Base-by-base conservation (phyloP, 1,139 yeast species). In the Sugiyamaella grinbergsii region DNA sequence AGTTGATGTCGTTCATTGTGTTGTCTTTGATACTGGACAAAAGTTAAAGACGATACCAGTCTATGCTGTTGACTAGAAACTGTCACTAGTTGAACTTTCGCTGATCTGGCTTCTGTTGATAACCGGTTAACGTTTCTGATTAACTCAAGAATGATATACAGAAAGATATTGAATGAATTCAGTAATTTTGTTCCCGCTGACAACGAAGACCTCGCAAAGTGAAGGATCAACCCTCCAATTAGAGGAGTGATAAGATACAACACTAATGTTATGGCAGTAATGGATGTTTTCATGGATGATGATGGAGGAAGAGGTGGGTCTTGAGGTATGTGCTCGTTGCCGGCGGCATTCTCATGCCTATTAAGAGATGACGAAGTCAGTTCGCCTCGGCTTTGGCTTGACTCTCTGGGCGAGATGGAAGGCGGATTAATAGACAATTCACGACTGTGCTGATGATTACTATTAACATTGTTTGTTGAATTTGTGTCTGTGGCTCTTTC, bases 141-240 rank as follows among this genome's bases (percentile, higher is more conserved):
- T 7, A 53, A 41, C 38, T 60, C 64, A 34, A 60, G 50, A 6
- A 55, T 48, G 26, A 61, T 47, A 39, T 62, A 62, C 5, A 61
- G 56, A 31, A 58, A 50, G 18, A 62, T 61, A 43, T 60, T 62
- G 51, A 62, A 58, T 44, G 59, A 53, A 31, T 58, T 54, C 15
- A 60, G 55, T 32, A 62, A 50, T 15, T 42, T 47, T 4, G 64
- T 51, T 28, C 63, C 63, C 4, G 55, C 43, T 2, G 62, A 55
- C 16, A 62, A 49, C 36, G 54, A 52, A n/a, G 50, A 52, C 22
- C 63, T 47, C 19, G 62, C 50, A 29, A 46, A 51, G 37, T 53
- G 51, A 22, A 62, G 49, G 4, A 59, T 26, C 11, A 42, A 36
- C 1, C 61, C 65, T 4, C 66, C 65, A 0, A 54, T 15, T 7